Percentiles rank a stretch among this genome's conserved stretches.
These are phyloP conservation scores for Colletotrichum higginsianum DNA, from an alignment of 2,329 filamentous ascomycete genomes.

Conservation along the genomic window DNA sequence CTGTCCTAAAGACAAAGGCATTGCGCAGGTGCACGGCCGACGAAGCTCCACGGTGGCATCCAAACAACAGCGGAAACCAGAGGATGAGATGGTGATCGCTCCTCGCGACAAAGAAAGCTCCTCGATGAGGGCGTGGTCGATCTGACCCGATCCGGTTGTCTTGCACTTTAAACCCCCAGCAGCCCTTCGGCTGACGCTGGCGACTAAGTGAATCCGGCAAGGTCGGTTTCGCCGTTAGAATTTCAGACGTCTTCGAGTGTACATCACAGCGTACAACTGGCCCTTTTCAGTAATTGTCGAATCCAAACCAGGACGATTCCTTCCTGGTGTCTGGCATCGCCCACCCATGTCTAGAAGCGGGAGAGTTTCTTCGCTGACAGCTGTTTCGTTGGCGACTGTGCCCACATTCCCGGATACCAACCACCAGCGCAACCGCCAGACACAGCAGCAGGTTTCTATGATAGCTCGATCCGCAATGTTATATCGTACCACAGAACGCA, in stretches of 20 bases:
- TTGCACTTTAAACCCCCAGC: not conserved
- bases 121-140: not conserved
- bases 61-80: not conserved
- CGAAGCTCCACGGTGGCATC: constrained; percentile 1
- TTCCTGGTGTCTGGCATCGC: constrained; percentile 2
- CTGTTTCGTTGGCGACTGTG: not conserved
- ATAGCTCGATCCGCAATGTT: constrained; percentile 14
- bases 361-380: not conserved
- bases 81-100: constrained; percentile 10
- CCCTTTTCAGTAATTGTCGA: not conserved
- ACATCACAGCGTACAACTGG: not conserved
- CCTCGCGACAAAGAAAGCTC: constrained; percentile 27
- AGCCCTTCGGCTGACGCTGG: not conserved
- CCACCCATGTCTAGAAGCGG: constrained; percentile 7
- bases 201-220: not conserved
- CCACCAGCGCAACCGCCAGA: not conserved
- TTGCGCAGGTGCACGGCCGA: not conserved
- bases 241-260: not conserved
- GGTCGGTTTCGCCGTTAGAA: not conserved
- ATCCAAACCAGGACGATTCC: not conserved
- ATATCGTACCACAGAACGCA: not conserved
- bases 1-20: constrained; percentile 19
- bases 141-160: constrained; percentile 5
- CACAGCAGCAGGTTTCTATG: not conserved
- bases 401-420: not conserved